Conservation (phyloP, 2,329 filamentous ascomycete species). For the Sporothrix luriei region DNA sequence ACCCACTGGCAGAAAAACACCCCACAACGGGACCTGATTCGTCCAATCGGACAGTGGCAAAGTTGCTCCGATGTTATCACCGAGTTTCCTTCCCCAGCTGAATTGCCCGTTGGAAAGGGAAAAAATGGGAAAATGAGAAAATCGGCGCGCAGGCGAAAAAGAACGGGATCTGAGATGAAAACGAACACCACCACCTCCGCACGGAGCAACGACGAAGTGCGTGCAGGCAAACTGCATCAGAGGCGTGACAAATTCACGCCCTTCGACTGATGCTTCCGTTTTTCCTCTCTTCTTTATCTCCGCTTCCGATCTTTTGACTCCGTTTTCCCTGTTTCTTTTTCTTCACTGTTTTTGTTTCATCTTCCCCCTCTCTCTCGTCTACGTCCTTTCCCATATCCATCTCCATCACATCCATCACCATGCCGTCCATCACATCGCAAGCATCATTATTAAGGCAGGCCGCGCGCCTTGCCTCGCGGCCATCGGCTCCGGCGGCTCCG, state of each 20-base stretch:
- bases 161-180: constrained; percentile 3
- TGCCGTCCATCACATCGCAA: constrained; percentile 31
- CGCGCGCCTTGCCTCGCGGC: constrained; percentile 58
- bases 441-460: constrained; percentile 61
- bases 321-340: neutral
- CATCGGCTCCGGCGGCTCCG: constrained; percentile 35
- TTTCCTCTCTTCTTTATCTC: neutral
- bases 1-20: constrained; percentile 11
- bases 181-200: neutral
- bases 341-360: neutral
- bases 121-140: constrained; percentile 24
- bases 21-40: neutral
- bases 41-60: constrained; percentile 32
- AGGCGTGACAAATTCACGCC: constrained; percentile 28
- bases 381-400: neutral
- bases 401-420: constrained; percentile 22
- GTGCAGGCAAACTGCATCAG: constrained; percentile 17
- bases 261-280: neutral
- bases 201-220: neutral
- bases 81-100: constrained; percentile 27
- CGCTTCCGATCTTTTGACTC: neutral
- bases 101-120: constrained; percentile 20
- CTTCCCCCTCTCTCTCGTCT: neutral
- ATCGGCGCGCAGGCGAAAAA: constrained; percentile 10
- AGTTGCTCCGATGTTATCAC: constrained; percentile 35